Evolutionary conservation across 1,284 basidiomycete genomes (phyloP).

Genomic region (Xanthoconium separans): DNA sequence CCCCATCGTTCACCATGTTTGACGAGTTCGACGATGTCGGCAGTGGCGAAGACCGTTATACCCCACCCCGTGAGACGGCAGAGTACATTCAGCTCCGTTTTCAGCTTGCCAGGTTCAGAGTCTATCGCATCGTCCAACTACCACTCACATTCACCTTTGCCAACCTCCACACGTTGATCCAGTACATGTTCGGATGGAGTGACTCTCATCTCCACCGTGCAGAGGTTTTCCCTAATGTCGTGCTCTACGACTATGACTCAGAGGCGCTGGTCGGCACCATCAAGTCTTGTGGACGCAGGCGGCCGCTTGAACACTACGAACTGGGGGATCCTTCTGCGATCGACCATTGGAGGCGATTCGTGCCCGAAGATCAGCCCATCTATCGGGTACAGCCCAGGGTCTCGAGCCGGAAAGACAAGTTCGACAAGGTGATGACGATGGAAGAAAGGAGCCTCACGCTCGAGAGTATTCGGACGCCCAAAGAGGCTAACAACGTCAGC

Average conservation of each 20-base stretch:
- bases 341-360: slow-evolving; percentile 20
- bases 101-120: slow-evolving; percentile 32
- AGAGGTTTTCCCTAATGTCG: slow-evolving; percentile 28
- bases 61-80: slow-evolving; percentile 15
- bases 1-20: slow-evolving; percentile 4
- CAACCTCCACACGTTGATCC: slow-evolving; percentile 35
- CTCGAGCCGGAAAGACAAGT: slow-evolving; percentile 5
- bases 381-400: slow-evolving; percentile 18
- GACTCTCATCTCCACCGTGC: slow-evolving; percentile 29
- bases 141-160: slow-evolving; percentile 37
- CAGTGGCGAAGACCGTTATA: slow-evolving; percentile 4
- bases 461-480: slow-evolving; percentile 31
- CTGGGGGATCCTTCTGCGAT: slow-evolving; percentile 8
- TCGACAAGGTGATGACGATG: slow-evolving; percentile 20
- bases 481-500: slow-evolving; percentile 26
- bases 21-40: neutral
- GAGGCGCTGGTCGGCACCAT: slow-evolving; percentile 25
- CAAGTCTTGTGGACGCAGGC: slow-evolving; percentile 29
- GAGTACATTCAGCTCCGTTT: slow-evolving; percentile 33
- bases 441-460: slow-evolving; percentile 28
- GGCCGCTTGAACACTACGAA: slow-evolving; percentile 20
- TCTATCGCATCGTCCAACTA: slow-evolving; percentile 32
- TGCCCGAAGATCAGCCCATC: too few relatives aligned
- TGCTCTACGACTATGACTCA: slow-evolving; percentile 20
- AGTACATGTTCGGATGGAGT: slow-evolving; percentile 39